Base-by-base conservation (phyloP, 2,329 filamentous ascomycete genomes). In the Zymoseptoria ardabiliae region DNA sequence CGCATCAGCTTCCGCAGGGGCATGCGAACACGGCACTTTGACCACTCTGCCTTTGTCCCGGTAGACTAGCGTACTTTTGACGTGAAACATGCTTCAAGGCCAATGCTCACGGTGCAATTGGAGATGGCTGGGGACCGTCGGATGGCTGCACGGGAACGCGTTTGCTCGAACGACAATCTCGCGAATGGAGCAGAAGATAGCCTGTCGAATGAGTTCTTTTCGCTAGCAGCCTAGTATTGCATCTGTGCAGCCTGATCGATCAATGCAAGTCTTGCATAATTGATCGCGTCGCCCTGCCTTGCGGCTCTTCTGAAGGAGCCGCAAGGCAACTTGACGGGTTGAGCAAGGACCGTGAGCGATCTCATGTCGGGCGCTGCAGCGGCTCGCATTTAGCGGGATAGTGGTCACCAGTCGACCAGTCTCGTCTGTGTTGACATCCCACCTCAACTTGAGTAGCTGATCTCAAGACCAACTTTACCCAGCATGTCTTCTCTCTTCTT, bases 401-500 rank as follows among this genome's bases (percentile, higher is more conserved):
- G 35, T 45, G 35, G 35, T 45, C 35, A 7, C 11, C 17, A 17
- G 4, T 45, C 13, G 13, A 17, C 35, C 35, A 17, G 6, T 17
- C 11, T n/a, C 7, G 13, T 45, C 11, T 25, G 23, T 25, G 17
- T n/a, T 7, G 35, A 45, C 17, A 17, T 13, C 35, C 35, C 45
- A 21, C 20, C 21, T 70, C 63, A 72, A 53, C 64, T 72, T 10
- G 89, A 93, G 75, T 91, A 94, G 71, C 92, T 89, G 51, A 94
- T 79, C 75, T 93, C 89, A 58, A 94, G 74, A 11, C 90, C 90
- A 58, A 94, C 78, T 4, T 84, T 88, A 62, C 88, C 83, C 70
- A 94, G 88, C 48, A 90, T 87, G 69, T 89, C 87, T 71, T 92
- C 89, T 64, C 85, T 79, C 68, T 84, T 85, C 69, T 85, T 85